Evolutionary conservation across 1,284 basidiomycete genomes (phyloP).

Genomic region (Melanopsichium pennsylvanicum): DNA sequence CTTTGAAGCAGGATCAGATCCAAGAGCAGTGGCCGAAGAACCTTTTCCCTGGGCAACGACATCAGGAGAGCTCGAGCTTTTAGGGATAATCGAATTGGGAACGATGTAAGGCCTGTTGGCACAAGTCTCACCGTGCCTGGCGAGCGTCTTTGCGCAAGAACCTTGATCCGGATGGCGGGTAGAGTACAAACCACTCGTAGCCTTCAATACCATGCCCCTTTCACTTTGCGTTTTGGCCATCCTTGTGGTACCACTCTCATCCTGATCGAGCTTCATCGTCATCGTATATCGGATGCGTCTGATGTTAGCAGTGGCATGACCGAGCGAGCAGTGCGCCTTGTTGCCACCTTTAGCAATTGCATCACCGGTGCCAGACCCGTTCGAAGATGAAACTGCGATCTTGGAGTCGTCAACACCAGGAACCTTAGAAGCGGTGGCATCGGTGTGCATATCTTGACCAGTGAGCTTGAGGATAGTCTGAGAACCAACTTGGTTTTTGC

Average conservation of each 20-base stretch:
- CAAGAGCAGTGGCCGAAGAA: neutral
- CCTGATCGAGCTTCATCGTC: constrained; percentile 16
- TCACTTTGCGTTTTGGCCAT: neutral
- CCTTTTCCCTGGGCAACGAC: neutral
- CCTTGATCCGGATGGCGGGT: constrained; percentile 16
- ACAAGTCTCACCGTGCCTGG: constrained; percentile 27
- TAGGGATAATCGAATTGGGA: constrained; percentile 11
- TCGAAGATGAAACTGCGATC: constrained; percentile 3
- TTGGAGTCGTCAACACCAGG: neutral
- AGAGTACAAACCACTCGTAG: constrained; percentile 32
- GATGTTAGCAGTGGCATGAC: constrained; percentile 14
- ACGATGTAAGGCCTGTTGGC: constrained; percentile 37
- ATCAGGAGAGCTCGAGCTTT: neutral
- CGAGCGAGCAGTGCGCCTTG: constrained; percentile 26
- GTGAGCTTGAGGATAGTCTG: constrained; percentile 16
- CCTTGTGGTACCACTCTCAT: constrained; percentile 21
- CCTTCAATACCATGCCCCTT: constrained; percentile 20
- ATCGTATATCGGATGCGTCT: constrained; percentile 31
- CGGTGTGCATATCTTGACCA: constrained; percentile 25
- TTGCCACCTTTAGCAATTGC: neutral
- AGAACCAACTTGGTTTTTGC: neutral
- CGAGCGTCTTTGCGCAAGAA: constrained; percentile 33
- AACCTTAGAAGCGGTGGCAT: neutral
- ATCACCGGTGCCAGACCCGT: neutral
- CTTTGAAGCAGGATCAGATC: neutral